Evolutionary conservation across 2,329 filamentous ascomycete genomes (phyloP), one percentile per base, ranked within the genome.

Genomic region (Sclerotiophoma versabilis): DNA sequence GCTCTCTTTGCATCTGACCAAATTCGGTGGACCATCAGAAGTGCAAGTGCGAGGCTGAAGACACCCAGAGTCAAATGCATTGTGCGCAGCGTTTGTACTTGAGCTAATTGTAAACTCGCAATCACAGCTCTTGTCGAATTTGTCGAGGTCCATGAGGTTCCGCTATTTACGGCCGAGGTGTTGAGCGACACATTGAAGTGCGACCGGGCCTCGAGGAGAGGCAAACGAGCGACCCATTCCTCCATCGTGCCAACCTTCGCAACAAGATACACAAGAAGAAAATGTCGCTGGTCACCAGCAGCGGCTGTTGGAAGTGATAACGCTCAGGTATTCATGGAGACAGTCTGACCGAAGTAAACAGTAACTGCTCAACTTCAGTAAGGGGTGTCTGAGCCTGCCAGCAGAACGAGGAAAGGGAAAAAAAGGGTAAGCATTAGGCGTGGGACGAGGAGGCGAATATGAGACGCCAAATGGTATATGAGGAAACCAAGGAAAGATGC

Each of bases 381-480:
- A 62, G 59, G 67, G 46, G 55, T 70, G 66, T 66, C 69, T 72
- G 66, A 74, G 72, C 71, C 73, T 73, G 73, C 71, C 73, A 74
- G 73, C 70, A 73, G 70, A 69, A 63, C 69, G 66, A 72, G 65
- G 54, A 62, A 67, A 66, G 54, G 60, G 63, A 68, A 43, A 73
- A 71, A 68, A 70, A 75, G 65, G 67, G 69, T 72, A 52, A 63
- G 67, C 70, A 72, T 72, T 64, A 70, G 65, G 68, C 68, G 63
- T 67, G 65, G 60, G 61, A 67, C 64, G 70, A 69, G 66, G 70
- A 69, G 66, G 64, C 57, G 57, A 57, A 60, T 65, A 70, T 75
- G 72, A 75, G 73, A 75, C 68, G 62, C 64, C 64, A 74, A 73
- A 72, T 62, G 56, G 70, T 75, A 73, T 75, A 73, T 72, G 72